A percentile compares a stretch with the other conserved stretches of the same genome.
Evolutionary conservation across 2,329 filamentous ascomycete species (phyloP).

Genomic region (Cladosporium sp.): DNA sequence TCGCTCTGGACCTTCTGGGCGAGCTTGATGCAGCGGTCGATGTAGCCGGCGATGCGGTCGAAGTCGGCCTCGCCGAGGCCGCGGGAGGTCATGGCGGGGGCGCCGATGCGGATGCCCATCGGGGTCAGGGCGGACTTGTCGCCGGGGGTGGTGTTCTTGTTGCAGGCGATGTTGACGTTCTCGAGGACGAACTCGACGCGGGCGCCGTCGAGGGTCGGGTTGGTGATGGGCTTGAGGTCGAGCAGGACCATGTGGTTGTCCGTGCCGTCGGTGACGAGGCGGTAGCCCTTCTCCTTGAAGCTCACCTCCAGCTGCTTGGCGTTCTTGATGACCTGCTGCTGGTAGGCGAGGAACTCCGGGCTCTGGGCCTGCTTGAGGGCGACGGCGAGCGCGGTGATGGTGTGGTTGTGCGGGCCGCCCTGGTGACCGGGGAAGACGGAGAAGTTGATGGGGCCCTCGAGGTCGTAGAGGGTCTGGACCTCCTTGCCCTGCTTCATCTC

Average conservation of each 20-base stretch:
- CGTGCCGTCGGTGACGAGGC: slow-evolving; percentile 88
- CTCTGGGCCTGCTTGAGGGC: slow-evolving; percentile 89
- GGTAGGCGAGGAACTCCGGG: slow-evolving; percentile 89
- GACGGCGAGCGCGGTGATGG: slow-evolving; percentile 92
- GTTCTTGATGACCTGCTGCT: slow-evolving; percentile 85
- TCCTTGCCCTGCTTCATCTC: slow-evolving; percentile 89
- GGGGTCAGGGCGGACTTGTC: slow-evolving; percentile 96
- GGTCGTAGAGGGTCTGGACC: slow-evolving; percentile 67
- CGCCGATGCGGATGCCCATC: slow-evolving; percentile 90
- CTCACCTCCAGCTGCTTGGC: slow-evolving; percentile 79
- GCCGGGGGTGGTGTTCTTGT: slow-evolving; percentile 98
- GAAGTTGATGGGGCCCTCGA: slow-evolving; percentile 95
- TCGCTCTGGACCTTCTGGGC: slow-evolving; percentile 78
- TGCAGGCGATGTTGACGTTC: slow-evolving; percentile 97
- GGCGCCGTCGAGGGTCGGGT: slow-evolving; percentile 70
- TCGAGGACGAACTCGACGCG: slow-evolving; percentile 94
- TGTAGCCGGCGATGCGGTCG: slow-evolving; percentile 81
- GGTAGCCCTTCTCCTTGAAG: slow-evolving; percentile 80
- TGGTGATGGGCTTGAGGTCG: slow-evolving; percentile 72
- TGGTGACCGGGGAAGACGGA: slow-evolving; percentile 99
- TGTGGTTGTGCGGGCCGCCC: slow-evolving; percentile 98
- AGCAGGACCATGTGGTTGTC: slow-evolving; percentile 97
- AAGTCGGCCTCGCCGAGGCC: slow-evolving; percentile 92
- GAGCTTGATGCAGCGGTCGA: slow-evolving; percentile 81
- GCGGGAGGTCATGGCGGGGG: slow-evolving; percentile 93